Evolutionary conservation across 2,329 filamentous ascomycete species (phyloP).

Genomic region (Pseudocercospora eumusae): DNA sequence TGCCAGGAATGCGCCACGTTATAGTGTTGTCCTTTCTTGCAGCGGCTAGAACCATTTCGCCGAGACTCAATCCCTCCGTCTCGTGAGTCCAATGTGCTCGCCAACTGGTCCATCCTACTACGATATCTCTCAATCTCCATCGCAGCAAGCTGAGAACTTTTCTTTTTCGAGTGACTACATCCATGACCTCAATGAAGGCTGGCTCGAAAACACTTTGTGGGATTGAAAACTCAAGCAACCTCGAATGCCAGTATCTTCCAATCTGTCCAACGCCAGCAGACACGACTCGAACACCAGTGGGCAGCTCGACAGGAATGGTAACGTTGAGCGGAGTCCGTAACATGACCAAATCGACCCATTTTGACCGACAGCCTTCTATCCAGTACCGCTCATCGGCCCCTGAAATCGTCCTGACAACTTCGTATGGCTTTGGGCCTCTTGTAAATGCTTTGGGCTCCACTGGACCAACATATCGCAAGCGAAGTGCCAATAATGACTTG

Average conservation of each 20-base stretch:
- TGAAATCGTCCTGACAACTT: not conserved
- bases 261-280: not conserved
- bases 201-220: not conserved
- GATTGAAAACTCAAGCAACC: not conserved
- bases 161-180: not conserved
- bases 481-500: not conserved
- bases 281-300: not conserved
- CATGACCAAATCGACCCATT: not conserved
- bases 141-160: not conserved
- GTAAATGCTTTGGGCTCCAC: not conserved
- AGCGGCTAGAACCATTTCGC: not conserved
- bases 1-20: not conserved
- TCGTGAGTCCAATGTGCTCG: not conserved
- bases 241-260: not conserved
- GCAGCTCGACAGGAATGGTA: not conserved
- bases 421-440: not conserved
- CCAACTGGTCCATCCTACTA: not conserved
- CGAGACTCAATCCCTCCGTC: not conserved
- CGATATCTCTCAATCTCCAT: not conserved
- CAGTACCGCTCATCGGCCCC: not conserved
- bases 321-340: not conserved
- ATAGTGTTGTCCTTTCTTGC: not conserved
- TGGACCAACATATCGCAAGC: not conserved
- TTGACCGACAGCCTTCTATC: not conserved
- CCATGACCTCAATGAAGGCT: not conserved